A percentile compares a stretch with the other conserved stretches of the same genome.
phyloP scores from a whole-genome alignment of 208 protist genomes.

The Crithidia expoeki region DNA sequence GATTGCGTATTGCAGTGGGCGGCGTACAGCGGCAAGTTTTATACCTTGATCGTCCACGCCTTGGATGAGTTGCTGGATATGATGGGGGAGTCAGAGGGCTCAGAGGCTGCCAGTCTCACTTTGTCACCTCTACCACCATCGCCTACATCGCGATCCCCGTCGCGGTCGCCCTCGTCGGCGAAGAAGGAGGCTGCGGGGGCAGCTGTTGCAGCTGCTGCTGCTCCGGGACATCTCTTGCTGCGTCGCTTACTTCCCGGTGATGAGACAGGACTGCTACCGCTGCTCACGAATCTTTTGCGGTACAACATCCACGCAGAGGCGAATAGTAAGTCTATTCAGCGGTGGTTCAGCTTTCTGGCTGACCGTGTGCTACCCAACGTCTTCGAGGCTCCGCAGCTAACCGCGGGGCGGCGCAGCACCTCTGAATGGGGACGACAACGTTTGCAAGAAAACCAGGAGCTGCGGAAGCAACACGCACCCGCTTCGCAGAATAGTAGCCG shows the following conservation, averaged over 20 bases:
- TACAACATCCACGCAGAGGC: conserved; percentile 64
- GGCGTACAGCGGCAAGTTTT: conserved; percentile 63
- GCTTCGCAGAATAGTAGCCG: conserved; percentile 4
- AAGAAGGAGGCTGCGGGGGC: not conserved
- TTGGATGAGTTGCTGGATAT: conserved; percentile 38
- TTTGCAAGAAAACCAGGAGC: conserved; percentile 22
- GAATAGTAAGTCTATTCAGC: conserved; percentile 48
- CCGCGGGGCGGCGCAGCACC: conserved; percentile 50
- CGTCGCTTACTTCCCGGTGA: conserved; percentile 28
- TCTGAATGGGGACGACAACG: conserved; percentile 35
- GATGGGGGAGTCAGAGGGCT: conserved; percentile 13
- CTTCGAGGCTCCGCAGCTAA: conserved; percentile 73
- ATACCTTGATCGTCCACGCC: conserved; percentile 62
- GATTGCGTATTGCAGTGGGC: conserved; percentile 77
- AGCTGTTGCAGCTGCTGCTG: not conserved
- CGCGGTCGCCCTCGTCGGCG: conserved; percentile 5
- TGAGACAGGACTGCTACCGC: conserved; percentile 54
- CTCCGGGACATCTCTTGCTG: conserved; percentile 19
- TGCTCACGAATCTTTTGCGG: conserved; percentile 59
- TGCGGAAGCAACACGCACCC: not conserved
- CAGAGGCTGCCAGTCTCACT: not conserved
- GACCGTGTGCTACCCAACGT: conserved; percentile 61
- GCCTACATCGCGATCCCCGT: conserved; percentile 2
- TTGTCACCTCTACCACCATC: conserved; percentile 1
- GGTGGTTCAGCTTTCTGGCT: conserved; percentile 72